Conservation (phyloP, 2,329 filamentous ascomycete genomes). For the Aureobasidium musti region DNA sequence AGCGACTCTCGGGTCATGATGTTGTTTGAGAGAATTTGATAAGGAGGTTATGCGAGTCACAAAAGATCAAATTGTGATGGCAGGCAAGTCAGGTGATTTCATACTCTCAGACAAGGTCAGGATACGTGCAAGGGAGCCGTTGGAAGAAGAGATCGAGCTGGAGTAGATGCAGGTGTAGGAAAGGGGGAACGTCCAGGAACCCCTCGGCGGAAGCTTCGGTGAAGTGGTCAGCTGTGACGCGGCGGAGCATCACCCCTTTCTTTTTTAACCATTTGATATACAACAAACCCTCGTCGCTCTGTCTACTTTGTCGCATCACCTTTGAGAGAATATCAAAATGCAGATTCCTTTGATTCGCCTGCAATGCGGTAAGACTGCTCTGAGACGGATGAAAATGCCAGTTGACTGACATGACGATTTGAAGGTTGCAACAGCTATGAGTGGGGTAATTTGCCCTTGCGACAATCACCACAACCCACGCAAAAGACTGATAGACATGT, state of each 20-base stretch:
- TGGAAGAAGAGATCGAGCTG: background rate
- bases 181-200: background rate
- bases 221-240: conserved; percentile 19
- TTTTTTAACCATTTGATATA: background rate
- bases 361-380: conserved; percentile 64
- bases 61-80: background rate
- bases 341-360: conserved; percentile 83
- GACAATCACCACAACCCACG: background rate
- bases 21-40: background rate
- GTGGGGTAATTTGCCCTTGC: conserved; percentile 65
- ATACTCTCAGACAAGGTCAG: background rate
- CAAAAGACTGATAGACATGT: conserved; percentile 37
- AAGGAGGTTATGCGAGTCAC: background rate
- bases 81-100: background rate
- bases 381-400: background rate
- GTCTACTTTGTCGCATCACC: background rate
- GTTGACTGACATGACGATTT: conserved; percentile 32
- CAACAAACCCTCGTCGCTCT: background rate
- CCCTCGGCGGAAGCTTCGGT: conserved; percentile 12
- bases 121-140: background rate
- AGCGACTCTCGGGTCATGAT: background rate
- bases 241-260: conserved; percentile 5
- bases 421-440: conserved; percentile 97
- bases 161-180: too few relatives aligned
- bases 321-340: conserved; percentile 48